Evolutionary conservation across 306 rosid genomes (phyloP).

Genomic region (Pyrus pyrifolia): DNA sequence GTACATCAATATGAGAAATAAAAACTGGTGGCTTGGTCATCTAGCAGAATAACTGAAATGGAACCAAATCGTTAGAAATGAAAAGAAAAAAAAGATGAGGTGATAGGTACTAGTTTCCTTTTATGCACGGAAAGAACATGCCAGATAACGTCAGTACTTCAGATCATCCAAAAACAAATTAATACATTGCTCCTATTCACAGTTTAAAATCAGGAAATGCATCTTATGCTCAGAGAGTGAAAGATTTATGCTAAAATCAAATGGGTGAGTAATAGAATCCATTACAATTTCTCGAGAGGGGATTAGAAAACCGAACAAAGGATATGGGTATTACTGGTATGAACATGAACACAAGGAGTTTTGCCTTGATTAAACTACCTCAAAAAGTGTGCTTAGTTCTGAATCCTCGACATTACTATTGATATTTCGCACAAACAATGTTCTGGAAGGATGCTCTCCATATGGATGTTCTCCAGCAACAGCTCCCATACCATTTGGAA

Average conservation of each 20-base stretch:
- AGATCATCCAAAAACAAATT: not conserved
- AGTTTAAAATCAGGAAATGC: not conserved
- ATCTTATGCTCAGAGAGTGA: no score
- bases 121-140: not conserved
- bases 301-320: not conserved
- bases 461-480: conserved; percentile 95
- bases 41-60: not conserved
- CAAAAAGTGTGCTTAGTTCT: conserved; percentile 72
- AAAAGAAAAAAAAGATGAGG: not conserved
- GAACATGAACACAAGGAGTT: conserved; percentile 9
- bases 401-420: conserved; percentile 88
- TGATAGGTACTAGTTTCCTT: not conserved
- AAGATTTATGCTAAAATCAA: no score
- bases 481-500: conserved; percentile 64
- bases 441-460: conserved; percentile 96
- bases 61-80: not conserved
- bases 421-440: conserved; percentile 85
- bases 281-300: no score
- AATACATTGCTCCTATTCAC: not conserved
- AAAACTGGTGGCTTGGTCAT: not conserved
- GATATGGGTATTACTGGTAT: not conserved
- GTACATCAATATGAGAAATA: not conserved
- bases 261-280: no score
- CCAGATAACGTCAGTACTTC: not conserved
- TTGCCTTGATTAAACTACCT: conserved; percentile 40